Conservation (phyloP, 2,329 filamentous ascomycete genomes). For the Sclerotinia spermophila region DNA sequence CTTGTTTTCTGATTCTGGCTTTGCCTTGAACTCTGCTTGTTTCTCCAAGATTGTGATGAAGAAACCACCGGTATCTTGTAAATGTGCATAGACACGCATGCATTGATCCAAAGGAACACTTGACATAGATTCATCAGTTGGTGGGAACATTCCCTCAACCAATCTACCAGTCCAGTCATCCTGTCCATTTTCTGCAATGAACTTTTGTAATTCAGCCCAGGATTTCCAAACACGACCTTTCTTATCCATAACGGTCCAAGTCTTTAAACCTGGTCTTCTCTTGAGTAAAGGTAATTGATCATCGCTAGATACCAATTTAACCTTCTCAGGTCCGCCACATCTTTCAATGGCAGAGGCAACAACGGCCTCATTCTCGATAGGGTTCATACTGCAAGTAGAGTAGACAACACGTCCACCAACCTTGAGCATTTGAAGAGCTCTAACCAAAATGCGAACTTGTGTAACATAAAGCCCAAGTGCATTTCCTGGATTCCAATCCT, state of each 20-base stretch:
- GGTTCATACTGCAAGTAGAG: conserved; percentile 98
- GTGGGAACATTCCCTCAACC: conserved; percentile 79
- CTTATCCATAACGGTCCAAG: conserved; percentile 92
- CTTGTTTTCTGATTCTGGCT: conserved; percentile 60
- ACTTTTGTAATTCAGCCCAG: conserved; percentile 77
- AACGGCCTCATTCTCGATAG: conserved; percentile 93
- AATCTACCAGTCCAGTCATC: conserved; percentile 63
- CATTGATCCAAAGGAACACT: conserved; percentile 80
- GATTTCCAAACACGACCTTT: conserved; percentile 71
- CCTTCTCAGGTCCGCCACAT: conserved; percentile 77
- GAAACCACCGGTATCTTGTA: conserved; percentile 95
- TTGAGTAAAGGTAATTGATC: conserved; percentile 73
- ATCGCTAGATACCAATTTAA: conserved; percentile 81
- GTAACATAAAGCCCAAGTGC: conserved; percentile 83
- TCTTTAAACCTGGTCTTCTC: conserved; percentile 69
- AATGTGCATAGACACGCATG: conserved; percentile 90
- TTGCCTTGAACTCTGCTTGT: conserved; percentile 76
- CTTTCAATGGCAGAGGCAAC: conserved; percentile 83
- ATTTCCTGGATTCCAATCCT: conserved; percentile 86
- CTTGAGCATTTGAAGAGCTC: conserved; percentile 93
- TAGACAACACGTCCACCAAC: conserved; percentile 92
- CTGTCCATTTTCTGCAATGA: conserved; percentile 57
- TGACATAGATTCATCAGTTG: conserved; percentile 51
- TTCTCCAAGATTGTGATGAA: conserved; percentile 97
- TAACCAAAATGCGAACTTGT: conserved; percentile 84